phyloP scores from a whole-genome alignment of 2,329 filamentous ascomycete genomes.

The Drechslerella stenobrocha region DNA sequence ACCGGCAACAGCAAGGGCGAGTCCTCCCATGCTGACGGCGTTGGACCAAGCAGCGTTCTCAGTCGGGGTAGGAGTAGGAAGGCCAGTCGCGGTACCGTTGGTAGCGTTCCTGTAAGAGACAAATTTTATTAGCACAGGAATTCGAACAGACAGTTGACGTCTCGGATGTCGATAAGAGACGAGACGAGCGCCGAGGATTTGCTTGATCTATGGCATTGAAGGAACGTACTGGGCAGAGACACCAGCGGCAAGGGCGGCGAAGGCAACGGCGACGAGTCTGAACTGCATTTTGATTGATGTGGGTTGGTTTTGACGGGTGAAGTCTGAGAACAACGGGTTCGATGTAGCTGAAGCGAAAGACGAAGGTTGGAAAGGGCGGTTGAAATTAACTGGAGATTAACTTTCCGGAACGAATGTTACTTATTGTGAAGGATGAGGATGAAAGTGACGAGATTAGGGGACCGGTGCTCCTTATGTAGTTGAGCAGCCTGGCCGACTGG shows the following conservation, averaged over 20 bases:
- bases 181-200: slow-evolving; percentile 10
- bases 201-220: slow-evolving; percentile 17
- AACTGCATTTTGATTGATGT: slow-evolving; percentile 53
- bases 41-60: slow-evolving; percentile 50
- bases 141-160: no score
- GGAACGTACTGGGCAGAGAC: slow-evolving; percentile 48
- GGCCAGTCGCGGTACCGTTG: slow-evolving; percentile 24
- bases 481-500: background rate
- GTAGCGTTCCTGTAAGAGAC: slow-evolving; percentile 17
- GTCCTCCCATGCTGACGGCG: slow-evolving; percentile 51
- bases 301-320: slow-evolving; percentile 8
- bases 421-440: slow-evolving; percentile 46
- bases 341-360: slow-evolving; percentile 49
- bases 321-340: slow-evolving; percentile 17
- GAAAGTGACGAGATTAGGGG: slow-evolving; percentile 35
- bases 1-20: slow-evolving; percentile 52
- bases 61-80: slow-evolving; percentile 25
- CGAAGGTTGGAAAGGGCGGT: slow-evolving; percentile 44
- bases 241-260: slow-evolving; percentile 51
- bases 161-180: slow-evolving; percentile 36
- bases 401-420: slow-evolving; percentile 49
- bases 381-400: slow-evolving; percentile 43
- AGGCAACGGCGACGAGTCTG: slow-evolving; percentile 50
- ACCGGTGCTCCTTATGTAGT: slow-evolving; percentile 41
- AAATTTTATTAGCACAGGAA: slow-evolving; percentile 17